These are phyloP conservation scores for Vigna trinervia DNA, from an alignment of 306 rosid genomes.

Conservation along the genomic window DNA sequence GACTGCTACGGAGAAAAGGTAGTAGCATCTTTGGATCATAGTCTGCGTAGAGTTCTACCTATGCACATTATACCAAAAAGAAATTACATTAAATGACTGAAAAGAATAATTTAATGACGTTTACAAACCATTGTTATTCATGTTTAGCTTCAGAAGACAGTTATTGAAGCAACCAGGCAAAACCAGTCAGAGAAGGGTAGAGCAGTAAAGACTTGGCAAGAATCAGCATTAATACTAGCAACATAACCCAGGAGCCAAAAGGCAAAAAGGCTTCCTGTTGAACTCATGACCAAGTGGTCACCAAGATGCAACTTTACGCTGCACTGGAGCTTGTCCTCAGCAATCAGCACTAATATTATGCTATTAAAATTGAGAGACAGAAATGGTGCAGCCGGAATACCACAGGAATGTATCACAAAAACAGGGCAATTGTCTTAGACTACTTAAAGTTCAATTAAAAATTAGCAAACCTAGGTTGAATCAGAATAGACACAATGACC, in stretches of 20 bases:
- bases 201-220: neutral
- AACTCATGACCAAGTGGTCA: neutral
- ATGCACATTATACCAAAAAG: constrained; percentile 40
- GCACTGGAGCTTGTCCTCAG: neutral
- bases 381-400: constrained; percentile 32
- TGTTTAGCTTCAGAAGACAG: constrained; percentile 24
- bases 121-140: constrained; percentile 11
- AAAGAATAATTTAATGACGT: constrained; percentile 13
- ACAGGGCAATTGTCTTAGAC: constrained; percentile 9
- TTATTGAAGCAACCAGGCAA: neutral
- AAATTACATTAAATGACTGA: constrained; percentile 31
- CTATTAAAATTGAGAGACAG: constrained; percentile 15
- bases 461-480: neutral
- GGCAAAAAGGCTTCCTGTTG: neutral
- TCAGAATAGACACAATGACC: neutral
- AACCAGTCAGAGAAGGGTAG: neutral
- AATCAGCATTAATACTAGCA: neutral
- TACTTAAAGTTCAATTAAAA: constrained; percentile 13
- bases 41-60: constrained; percentile 99
- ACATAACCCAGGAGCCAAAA: neutral
- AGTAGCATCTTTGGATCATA: constrained; percentile 92
- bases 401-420: constrained; percentile 22
- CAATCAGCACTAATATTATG: neutral
- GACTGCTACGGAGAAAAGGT: constrained; percentile 95
- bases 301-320: neutral